Conservation (phyloP, 257 asterid genomes). For the Solanum corneliomulleri region DNA sequence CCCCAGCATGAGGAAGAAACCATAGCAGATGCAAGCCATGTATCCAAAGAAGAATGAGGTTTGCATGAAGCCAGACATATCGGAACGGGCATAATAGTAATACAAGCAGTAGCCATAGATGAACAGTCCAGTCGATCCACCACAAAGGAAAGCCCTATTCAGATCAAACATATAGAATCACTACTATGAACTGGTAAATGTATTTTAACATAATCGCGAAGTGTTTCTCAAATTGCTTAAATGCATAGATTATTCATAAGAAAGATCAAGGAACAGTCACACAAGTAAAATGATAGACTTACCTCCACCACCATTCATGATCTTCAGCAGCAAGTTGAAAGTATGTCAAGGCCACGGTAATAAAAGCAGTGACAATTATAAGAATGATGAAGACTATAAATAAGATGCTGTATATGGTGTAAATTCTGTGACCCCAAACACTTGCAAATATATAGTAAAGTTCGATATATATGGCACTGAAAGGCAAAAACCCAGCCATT, state of each 20-base stretch:
- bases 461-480: slow-evolving; percentile 23
- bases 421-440: slow-evolving; percentile 28
- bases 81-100: slow-evolving; percentile 20
- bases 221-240: not conserved
- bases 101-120: slow-evolving; percentile 22
- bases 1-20: slow-evolving; percentile 25
- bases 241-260: not conserved
- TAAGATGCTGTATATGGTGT: slow-evolving; percentile 17
- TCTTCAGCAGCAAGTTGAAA: slow-evolving; percentile 26
- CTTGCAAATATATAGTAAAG: slow-evolving; percentile 26
- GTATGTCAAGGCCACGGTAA: slow-evolving; percentile 18
- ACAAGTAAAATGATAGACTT: not conserved
- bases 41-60: slow-evolving; percentile 22
- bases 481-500: slow-evolving; percentile 28
- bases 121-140: slow-evolving; percentile 24
- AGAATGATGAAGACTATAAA: slow-evolving; percentile 17
- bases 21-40: slow-evolving; percentile 25
- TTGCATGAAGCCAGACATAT: slow-evolving; percentile 26
- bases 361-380: slow-evolving; percentile 17
- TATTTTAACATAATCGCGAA: not conserved
- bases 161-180: not conserved
- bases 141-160: slow-evolving; percentile 17
- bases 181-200: not conserved
- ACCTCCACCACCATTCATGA: slow-evolving; percentile 34
- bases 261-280: not conserved